Base-by-base conservation (phyloP, 257 asterid species). In the Echites panduratus region DNA sequence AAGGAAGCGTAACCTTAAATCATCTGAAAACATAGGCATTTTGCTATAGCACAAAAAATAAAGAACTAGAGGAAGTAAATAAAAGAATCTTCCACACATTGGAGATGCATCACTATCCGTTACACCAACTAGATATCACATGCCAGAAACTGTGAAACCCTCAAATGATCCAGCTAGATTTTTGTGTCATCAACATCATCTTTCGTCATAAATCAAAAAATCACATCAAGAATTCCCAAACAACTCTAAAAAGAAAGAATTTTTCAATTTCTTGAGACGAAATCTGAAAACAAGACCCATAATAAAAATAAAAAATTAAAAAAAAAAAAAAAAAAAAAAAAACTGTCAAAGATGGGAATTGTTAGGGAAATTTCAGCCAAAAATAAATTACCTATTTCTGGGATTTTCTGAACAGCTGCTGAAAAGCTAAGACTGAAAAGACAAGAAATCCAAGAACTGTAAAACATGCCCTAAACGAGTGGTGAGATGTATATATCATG, bases 341-440 rank as follows among this genome's bases (percentile, higher is more conserved):
- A 68, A 45, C 8, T n/a, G 58, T 32, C 3, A 13, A 26, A 67
- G n/a, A 45, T 19, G 41, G 35, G 38, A 58, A 26, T 26, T 9
- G 7, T 58, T 10, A 16, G 43, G 16, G 29, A 68, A 41, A 29
- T 49, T 68, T 19, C 43, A 68, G 35, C 22, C 40, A 20, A 40
- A 50, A 52, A 68, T 4, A 4, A 70, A 27, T 70, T 54, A 70
- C 73, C 73, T 49, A n/a, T 29, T 16, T 50, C 32, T 50, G 7
- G 73, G 73, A 35, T 32, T 52, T 70, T 52, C 38, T 19, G 65
- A 70, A 16, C 17, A 70, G 52, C 53, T 38, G 64, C 35, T 32
- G 64, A 52, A 29, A 26, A 49, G 45, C 47, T 16, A 69, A 27
- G 73, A 69, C 19, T 17, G 47, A 22, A 69, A 35, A 69, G 65